These are phyloP conservation scores for Oryza nivara DNA, from an alignment of 176 grass and related monocot species.

Conservation along the genomic window DNA sequence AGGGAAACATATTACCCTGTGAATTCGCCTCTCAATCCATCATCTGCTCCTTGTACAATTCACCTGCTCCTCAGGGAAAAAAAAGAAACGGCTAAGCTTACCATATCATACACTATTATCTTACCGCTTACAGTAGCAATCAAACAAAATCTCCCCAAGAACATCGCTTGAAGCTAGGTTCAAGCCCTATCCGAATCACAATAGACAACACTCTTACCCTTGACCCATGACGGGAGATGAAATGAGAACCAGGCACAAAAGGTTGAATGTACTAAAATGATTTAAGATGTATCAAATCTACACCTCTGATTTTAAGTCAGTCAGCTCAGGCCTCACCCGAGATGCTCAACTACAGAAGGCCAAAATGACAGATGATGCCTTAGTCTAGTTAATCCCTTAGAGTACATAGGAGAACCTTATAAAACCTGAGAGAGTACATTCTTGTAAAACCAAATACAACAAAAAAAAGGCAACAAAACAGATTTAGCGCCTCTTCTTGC, in stretches of 20 bases:
- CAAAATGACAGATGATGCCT: background rate
- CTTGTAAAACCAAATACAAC: constrained; percentile 10
- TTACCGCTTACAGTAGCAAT: background rate
- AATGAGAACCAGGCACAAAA: background rate
- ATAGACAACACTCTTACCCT: background rate
- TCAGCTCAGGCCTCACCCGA: background rate
- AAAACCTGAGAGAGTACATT: background rate
- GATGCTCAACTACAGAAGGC: background rate
- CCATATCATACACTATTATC: too few relatives aligned
- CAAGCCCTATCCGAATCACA: background rate
- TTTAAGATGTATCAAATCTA: background rate
- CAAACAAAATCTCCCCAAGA: background rate
- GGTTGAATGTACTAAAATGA: background rate
- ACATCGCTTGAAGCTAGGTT: background rate
- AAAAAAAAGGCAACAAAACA: constrained; percentile 1
- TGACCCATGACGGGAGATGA: background rate
- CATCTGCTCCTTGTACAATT: background rate
- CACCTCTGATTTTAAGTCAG: background rate
- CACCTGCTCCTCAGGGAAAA: background rate
- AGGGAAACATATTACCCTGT: background rate
- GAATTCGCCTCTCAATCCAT: background rate
- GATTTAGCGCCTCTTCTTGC: constrained; percentile 74
- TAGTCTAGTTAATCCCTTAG: background rate
- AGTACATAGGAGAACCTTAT: constrained; percentile 18
- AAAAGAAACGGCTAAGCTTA: background rate